Percentiles rank a stretch among this genome's conserved stretches.
Conservation (phyloP, 306 rosid species). For the Lupinus albus region DNA sequence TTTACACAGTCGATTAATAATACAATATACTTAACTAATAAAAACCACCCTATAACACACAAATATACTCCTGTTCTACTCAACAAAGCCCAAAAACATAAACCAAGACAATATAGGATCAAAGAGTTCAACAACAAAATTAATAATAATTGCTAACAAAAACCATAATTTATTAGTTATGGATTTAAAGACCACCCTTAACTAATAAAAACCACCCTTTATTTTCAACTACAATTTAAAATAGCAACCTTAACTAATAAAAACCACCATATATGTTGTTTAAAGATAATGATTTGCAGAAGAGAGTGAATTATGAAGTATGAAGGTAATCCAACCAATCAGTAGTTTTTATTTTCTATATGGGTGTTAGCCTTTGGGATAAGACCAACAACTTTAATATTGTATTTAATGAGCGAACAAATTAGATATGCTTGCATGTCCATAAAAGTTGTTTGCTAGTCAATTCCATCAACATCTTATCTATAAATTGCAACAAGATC, state of each 20-base stretch:
- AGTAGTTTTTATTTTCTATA: constrained; percentile 29
- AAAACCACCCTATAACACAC: no score
- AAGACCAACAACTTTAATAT: constrained; percentile 20
- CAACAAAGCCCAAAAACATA: neutral
- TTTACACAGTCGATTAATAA: no score
- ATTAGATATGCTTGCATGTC: neutral
- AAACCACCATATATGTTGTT: no score
- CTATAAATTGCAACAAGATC: constrained; percentile 28
- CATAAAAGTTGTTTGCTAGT: constrained; percentile 20
- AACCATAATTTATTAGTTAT: no score
- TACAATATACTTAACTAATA: no score
- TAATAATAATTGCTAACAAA: no score
- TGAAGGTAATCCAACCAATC: neutral
- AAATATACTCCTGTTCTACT: neutral
- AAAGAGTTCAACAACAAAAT: no score
- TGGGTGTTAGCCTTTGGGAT: constrained; percentile 37
- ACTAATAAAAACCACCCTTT: no score
- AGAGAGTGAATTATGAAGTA: neutral
- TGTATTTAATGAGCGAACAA: neutral
- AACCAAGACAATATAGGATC: neutral
- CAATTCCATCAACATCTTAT: constrained; percentile 51
- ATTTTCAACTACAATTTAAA: no score
- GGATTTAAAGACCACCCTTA: no score
- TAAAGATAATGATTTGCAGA: no score
- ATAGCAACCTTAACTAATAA: no score